phyloP scores from a whole-genome alignment of 2,329 filamentous ascomycete genomes.

The Phoma sp. region DNA sequence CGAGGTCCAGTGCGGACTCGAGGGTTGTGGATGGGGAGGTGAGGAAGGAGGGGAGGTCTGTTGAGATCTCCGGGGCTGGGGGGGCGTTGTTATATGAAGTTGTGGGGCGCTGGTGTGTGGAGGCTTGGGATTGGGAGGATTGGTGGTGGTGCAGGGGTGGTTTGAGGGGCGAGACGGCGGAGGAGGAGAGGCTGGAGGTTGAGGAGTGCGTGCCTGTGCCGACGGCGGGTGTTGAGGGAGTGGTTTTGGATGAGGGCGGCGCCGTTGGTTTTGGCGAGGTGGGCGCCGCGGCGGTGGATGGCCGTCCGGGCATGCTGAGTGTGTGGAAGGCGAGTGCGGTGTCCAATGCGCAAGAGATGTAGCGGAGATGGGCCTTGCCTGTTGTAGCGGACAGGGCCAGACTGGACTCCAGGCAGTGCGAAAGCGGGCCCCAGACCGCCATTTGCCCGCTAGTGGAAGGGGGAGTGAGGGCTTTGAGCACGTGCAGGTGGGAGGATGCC shows the following conservation, averaged over 20 bases:
- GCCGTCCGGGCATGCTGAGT: background rate
- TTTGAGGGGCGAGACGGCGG: too few relatives aligned
- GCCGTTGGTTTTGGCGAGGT: too few relatives aligned
- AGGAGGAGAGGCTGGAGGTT: too few relatives aligned
- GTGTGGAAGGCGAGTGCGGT: slow-evolving; percentile 22
- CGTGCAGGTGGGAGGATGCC: slow-evolving; percentile 32
- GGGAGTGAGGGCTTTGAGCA: slow-evolving; percentile 28
- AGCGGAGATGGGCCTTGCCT: slow-evolving; percentile 28
- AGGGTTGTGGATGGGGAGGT: background rate
- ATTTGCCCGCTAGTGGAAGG: slow-evolving; percentile 5
- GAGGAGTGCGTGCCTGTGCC: too few relatives aligned
- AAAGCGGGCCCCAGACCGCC: slow-evolving; percentile 28
- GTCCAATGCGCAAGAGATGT: slow-evolving; percentile 27
- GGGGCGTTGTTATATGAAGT: too few relatives aligned
- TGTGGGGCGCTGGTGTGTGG: too few relatives aligned
- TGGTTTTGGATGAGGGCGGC: slow-evolving; percentile 7
- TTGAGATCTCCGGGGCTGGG: background rate
- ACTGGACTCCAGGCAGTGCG: slow-evolving; percentile 26
- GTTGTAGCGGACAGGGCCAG: slow-evolving; percentile 24
- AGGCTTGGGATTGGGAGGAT: too few relatives aligned
- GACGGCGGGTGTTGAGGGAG: slow-evolving; percentile 1
- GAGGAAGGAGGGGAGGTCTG: slow-evolving; percentile 17
- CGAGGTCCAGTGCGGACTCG: slow-evolving; percentile 28
- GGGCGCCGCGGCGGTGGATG: slow-evolving; percentile 2
- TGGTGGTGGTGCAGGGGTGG: too few relatives aligned